Evolutionary conservation across 2,329 filamentous ascomycete species (phyloP).

Genomic region (Daldinia sp.): DNA sequence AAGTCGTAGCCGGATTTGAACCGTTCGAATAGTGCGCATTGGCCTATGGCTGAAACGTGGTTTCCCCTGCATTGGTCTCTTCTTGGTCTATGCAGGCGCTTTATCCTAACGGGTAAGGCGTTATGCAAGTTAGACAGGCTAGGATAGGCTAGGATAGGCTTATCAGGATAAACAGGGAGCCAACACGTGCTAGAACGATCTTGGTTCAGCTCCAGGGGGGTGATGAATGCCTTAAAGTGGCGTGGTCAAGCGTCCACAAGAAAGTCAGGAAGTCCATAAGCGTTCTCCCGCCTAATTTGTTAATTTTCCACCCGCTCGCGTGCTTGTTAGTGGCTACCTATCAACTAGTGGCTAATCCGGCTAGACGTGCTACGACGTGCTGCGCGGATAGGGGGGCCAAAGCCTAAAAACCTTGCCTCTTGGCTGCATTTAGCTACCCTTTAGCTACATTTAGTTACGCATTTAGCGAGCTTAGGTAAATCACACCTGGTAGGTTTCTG

Average conservation of each 20-base stretch:
- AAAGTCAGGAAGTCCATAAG: not conserved
- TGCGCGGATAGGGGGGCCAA: slow-evolving; percentile 12
- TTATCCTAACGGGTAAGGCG: slow-evolving; percentile 31
- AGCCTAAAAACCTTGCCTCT: slow-evolving; percentile 5
- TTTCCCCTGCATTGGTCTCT: slow-evolving; percentile 31
- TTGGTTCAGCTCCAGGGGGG: slow-evolving; percentile 8
- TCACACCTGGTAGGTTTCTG: no score
- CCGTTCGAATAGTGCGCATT: slow-evolving; percentile 12
- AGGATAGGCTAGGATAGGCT: not conserved
- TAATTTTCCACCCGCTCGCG: slow-evolving; percentile 14
- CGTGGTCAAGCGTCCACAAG: not conserved
- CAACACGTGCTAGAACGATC: slow-evolving; percentile 24
- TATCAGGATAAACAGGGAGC: slow-evolving; percentile 8
- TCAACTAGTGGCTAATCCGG: slow-evolving; percentile 17
- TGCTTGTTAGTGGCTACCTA: slow-evolving; percentile 18
- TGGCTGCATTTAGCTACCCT: not conserved
- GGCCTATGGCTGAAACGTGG: slow-evolving; percentile 30
- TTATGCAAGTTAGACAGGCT: slow-evolving; percentile 7
- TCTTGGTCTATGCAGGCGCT: slow-evolving; percentile 28
- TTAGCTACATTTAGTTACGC: no score
- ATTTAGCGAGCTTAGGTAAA: slow-evolving; percentile 22
- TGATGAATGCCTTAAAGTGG: slow-evolving; percentile 17
- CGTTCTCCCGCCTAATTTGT: not conserved
- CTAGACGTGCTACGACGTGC: slow-evolving; percentile 20
- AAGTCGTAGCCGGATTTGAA: not conserved